Evolutionary conservation across 2,329 filamentous ascomycete genomes (phyloP).

Genomic region (Xylariales sp.): DNA sequence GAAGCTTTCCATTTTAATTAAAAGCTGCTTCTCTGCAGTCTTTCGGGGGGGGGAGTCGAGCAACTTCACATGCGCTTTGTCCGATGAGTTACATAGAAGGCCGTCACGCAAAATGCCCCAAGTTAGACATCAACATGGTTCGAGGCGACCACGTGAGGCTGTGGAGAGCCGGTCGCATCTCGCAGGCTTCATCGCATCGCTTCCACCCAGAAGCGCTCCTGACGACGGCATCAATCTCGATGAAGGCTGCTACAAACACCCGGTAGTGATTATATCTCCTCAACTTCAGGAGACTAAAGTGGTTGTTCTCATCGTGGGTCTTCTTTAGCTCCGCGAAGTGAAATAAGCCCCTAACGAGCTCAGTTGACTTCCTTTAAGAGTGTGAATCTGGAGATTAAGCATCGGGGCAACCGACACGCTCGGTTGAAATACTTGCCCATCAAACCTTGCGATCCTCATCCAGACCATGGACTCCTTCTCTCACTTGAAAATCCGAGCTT

Average conservation of each 20-base stretch:
- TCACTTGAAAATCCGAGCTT: constrained; percentile 11
- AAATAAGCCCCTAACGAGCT: neutral
- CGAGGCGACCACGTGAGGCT: constrained; percentile 3
- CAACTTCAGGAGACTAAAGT: constrained; percentile 15
- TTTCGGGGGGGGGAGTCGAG: no score
- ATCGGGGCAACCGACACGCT: constrained; percentile 6
- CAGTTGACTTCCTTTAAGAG: constrained; percentile 19
- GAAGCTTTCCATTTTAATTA: neutral
- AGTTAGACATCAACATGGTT: neutral
- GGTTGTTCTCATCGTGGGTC: constrained; percentile 16
- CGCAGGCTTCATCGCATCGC: constrained; percentile 17
- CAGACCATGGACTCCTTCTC: constrained; percentile 19
- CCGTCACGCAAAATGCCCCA: neutral
- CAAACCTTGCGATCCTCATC: constrained; percentile 15
- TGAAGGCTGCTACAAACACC: constrained; percentile 17
- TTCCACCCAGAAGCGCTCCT: constrained; percentile 12
- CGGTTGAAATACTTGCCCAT: constrained; percentile 17
- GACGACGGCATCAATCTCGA: constrained; percentile 9
- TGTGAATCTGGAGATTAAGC: constrained; percentile 11
- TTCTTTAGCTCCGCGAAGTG: neutral
- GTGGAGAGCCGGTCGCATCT: constrained; percentile 7
- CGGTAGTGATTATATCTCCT: constrained; percentile 20
- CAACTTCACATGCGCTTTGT: no score
- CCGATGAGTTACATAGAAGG: no score
- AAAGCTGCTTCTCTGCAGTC: neutral